Conservation (phyloP, 768 basidiomycete genomes). For the Postia placenta region DNA sequence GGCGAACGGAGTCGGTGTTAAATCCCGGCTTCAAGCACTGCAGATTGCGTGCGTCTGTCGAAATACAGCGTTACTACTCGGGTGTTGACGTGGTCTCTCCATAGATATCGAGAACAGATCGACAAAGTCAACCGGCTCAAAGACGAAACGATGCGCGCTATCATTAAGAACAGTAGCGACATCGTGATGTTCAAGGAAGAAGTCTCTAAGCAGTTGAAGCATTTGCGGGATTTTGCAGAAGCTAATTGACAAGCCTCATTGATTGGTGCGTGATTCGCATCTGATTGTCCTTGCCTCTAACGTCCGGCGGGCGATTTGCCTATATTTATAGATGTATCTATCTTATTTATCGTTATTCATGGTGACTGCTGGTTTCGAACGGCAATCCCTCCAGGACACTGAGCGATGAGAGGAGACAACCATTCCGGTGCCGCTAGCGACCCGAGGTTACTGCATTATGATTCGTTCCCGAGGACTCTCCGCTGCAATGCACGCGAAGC, state of each 20-base stretch:
- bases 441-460: constrained; percentile 5
- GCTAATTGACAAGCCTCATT: constrained; percentile 25
- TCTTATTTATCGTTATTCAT: background rate
- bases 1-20: constrained; percentile 78
- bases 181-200: constrained; percentile 79
- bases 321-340: constrained; percentile 5
- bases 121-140: constrained; percentile 69
- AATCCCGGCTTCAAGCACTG: constrained; percentile 67
- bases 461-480: constrained; percentile 5
- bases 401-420: background rate
- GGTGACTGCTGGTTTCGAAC: too few species aligned
- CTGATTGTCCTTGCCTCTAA: background rate
- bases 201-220: constrained; percentile 62
- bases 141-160: constrained; percentile 75
- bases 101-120: constrained; percentile 72
- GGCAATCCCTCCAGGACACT: background rate
- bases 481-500: background rate
- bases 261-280: background rate
- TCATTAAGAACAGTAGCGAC: constrained; percentile 80
- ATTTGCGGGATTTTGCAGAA: constrained; percentile 66
- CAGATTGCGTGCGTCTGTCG: constrained; percentile 60
- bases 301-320: background rate
- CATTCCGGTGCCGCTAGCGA: background rate
- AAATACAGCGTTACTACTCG: background rate
- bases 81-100: background rate